A percentile compares a stretch with the other conserved stretches of the same genome.
Conservation (phyloP, 176 grass and related monocot genomes). For the Oryza glaberrima region DNA sequence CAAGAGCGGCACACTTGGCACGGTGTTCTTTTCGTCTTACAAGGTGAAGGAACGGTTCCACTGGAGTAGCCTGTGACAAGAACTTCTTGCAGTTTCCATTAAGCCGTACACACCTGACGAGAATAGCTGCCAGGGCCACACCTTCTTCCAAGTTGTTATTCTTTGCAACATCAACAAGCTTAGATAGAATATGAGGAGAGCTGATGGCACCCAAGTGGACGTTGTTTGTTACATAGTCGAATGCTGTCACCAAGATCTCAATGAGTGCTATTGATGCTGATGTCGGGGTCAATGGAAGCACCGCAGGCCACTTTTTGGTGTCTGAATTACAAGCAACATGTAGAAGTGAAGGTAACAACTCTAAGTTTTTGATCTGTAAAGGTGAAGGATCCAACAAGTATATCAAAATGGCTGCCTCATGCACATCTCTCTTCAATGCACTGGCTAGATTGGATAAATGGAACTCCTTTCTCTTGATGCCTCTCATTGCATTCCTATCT, state of each 20-base stretch:
- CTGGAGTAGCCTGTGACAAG: slow-evolving; percentile 89
- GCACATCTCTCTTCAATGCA: slow-evolving; percentile 87
- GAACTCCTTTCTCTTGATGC: slow-evolving; percentile 83
- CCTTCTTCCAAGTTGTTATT: slow-evolving; percentile 91
- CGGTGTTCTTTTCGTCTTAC: slow-evolving; percentile 76
- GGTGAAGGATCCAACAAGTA: slow-evolving; percentile 95
- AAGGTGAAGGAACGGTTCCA: slow-evolving; percentile 89
- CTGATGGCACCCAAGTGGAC: slow-evolving; percentile 85
- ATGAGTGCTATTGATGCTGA: slow-evolving; percentile 98
- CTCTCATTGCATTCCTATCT: slow-evolving; percentile 89
- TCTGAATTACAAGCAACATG: slow-evolving; percentile 78
- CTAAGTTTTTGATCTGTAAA: slow-evolving; percentile 77
- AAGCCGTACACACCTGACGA: slow-evolving; percentile 82
- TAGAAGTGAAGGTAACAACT: slow-evolving; percentile 82
- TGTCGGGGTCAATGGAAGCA: slow-evolving; percentile 80
- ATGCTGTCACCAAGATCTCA: slow-evolving; percentile 94
- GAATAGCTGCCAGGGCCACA: slow-evolving; percentile 84
- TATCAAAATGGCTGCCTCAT: slow-evolving; percentile 93
- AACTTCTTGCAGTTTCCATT: slow-evolving; percentile 95
- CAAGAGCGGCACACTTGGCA: slow-evolving; percentile 73
- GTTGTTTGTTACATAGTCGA: slow-evolving; percentile 98
- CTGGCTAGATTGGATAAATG: slow-evolving; percentile 76
- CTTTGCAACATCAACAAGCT: slow-evolving; percentile 82
- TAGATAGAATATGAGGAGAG: slow-evolving; percentile 75
- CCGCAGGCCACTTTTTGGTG: slow-evolving; percentile 50